These are phyloP conservation scores for Nymphaea thermarum DNA, from an alignment of 164 flowering plant genomes.

Conservation along the genomic window DNA sequence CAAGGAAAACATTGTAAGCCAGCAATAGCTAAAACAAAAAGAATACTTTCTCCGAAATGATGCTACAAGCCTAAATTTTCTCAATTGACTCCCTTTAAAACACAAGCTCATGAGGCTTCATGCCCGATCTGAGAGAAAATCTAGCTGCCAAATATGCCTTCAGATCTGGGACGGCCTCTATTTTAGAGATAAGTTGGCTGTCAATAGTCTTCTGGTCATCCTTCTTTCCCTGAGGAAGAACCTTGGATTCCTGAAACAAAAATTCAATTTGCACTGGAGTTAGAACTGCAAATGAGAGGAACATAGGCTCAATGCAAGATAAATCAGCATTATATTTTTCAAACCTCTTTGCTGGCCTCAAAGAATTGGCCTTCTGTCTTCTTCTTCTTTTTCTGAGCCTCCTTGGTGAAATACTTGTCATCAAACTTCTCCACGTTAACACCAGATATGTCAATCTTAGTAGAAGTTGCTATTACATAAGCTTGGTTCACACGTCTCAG, in stretches of 20 bases:
- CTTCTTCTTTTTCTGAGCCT: slow-evolving; percentile 55
- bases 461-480: slow-evolving; percentile 80
- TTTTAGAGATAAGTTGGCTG: slow-evolving; percentile 31
- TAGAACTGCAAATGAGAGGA: not conserved
- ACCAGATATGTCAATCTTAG: slow-evolving; percentile 70
- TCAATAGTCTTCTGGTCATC: slow-evolving; percentile 65
- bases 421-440: slow-evolving; percentile 58
- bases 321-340: slow-evolving; percentile 3
- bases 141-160: slow-evolving; percentile 56
- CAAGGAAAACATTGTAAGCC: not conserved
- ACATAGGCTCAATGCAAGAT: not conserved
- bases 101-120: slow-evolving; percentile 1
- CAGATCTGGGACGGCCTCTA: slow-evolving; percentile 50
- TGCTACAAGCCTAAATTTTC: not conserved
- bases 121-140: slow-evolving; percentile 16
- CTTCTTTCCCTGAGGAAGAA: slow-evolving; percentile 48
- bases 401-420: slow-evolving; percentile 69
- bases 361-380: slow-evolving; percentile 68
- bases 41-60: not conserved
- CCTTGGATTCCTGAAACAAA: slow-evolving; percentile 41
- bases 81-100: not conserved
- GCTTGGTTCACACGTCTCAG: slow-evolving; percentile 76
- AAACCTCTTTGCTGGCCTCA: slow-evolving; percentile 73
- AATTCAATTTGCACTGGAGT: not conserved
- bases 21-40: not conserved